phyloP scores from a whole-genome alignment of 257 asterid genomes.

The Ilex asprella region DNA sequence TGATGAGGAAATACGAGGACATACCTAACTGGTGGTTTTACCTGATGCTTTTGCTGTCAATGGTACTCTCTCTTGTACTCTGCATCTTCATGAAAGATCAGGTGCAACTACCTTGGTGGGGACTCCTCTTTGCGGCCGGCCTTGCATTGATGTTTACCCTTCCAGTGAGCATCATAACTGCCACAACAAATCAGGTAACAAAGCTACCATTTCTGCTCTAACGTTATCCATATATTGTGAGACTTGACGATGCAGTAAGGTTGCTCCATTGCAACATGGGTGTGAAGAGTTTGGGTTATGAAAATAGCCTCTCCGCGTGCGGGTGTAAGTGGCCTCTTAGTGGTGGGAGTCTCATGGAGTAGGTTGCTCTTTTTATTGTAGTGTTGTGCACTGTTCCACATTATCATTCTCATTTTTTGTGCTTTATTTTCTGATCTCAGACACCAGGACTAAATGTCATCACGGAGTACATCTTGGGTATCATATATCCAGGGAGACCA shows the following conservation, averaged over 20 bases:
- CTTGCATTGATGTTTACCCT: constrained; percentile 53
- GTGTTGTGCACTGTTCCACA: not conserved
- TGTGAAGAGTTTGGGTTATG: too few relatives aligned
- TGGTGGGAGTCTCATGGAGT: too few relatives aligned
- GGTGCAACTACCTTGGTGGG: constrained; percentile 89
- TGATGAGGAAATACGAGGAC: constrained; percentile 56
- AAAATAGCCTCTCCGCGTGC: too few relatives aligned
- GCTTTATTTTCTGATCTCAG: constrained; percentile 12
- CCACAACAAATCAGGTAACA: constrained; percentile 71
- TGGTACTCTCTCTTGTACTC: constrained; percentile 38
- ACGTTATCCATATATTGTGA: too few relatives aligned
- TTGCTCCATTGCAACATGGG: too few relatives aligned
- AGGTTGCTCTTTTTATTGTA: too few relatives aligned
- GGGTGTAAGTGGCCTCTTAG: too few relatives aligned
- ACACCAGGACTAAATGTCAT: constrained; percentile 69
- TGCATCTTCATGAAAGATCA: constrained; percentile 53
- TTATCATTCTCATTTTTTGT: not conserved
- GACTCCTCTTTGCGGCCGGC: constrained; percentile 37
- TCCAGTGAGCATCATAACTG: constrained; percentile 64
- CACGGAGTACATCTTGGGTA: constrained; percentile 59
- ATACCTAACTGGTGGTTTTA: constrained; percentile 81
- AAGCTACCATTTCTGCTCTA: too few relatives aligned
- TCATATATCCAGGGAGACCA: constrained; percentile 64
- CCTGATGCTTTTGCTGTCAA: constrained; percentile 25
- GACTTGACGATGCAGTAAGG: too few relatives aligned